Percentiles rank a stretch among this genome's conserved stretches.
These are phyloP conservation scores for Aspergillus pseudotamarii DNA, from an alignment of 2,329 filamentous ascomycete genomes.

Conservation along the genomic window DNA sequence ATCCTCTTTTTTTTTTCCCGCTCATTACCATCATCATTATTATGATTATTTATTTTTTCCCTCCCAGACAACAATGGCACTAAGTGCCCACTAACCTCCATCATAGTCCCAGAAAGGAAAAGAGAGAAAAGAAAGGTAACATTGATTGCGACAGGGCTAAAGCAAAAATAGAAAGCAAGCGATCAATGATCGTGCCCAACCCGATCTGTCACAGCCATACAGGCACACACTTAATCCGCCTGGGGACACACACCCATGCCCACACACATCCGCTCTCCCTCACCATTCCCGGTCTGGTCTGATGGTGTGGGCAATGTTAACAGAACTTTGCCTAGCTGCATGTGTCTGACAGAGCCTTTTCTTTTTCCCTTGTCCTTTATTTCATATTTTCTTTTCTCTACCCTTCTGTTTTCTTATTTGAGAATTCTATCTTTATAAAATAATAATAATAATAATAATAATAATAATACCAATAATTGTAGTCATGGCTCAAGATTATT, in stretches of 20 bases:
- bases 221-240: conserved; percentile 9
- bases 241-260: conserved; percentile 5
- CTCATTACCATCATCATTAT: background rate
- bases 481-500: background rate
- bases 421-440: background rate
- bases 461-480: background rate
- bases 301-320: conserved; percentile 9
- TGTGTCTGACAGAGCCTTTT: conserved; percentile 14
- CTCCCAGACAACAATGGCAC: background rate
- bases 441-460: background rate
- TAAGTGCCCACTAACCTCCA: background rate
- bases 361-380: background rate
- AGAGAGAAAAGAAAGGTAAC: background rate
- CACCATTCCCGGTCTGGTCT: background rate
- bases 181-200: conserved; percentile 12
- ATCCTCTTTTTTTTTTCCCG: background rate
- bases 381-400: background rate
- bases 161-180: conserved; percentile 1
- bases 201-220: conserved; percentile 17
- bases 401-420: background rate
- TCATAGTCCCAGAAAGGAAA: background rate
- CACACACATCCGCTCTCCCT: background rate
- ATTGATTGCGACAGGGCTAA: background rate
- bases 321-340: conserved; percentile 19
- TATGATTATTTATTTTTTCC: background rate